Evolutionary conservation across 2,329 filamentous ascomycete species (phyloP).

Genomic region (Thielaviopsis punctulata): DNA sequence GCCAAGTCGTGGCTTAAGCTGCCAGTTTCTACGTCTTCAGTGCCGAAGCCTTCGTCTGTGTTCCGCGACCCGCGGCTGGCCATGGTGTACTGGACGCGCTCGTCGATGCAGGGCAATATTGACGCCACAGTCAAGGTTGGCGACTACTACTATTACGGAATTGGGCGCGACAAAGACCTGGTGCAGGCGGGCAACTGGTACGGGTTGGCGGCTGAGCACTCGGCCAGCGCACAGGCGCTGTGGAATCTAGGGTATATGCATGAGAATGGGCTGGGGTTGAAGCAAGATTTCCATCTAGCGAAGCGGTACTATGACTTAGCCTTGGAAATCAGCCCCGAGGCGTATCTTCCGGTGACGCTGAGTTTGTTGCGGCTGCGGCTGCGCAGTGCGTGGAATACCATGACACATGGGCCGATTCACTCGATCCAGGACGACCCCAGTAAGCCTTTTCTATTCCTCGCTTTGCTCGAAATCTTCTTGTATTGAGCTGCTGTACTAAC

Average conservation of each 20-base stretch:
- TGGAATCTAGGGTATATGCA: conserved; percentile 99
- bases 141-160: conserved; percentile 81
- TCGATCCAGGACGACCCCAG: conserved; percentile 79
- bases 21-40: conserved; percentile 17
- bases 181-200: conserved; percentile 91
- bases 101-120: conserved; percentile 80
- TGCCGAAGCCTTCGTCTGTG: conserved; percentile 15
- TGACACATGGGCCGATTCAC: conserved; percentile 81
- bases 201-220: conserved; percentile 74
- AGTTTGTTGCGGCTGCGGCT: conserved; percentile 71
- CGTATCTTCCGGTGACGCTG: conserved; percentile 81
- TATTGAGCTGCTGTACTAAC: not conserved
- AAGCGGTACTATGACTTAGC: conserved; percentile 94
- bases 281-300: conserved; percentile 91
- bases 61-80: conserved; percentile 44
- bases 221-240: conserved; percentile 83
- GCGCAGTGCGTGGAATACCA: conserved; percentile 83
- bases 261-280: conserved; percentile 82
- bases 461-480: not conserved
- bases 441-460: conserved; percentile 26
- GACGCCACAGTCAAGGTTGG: conserved; percentile 96
- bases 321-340: conserved; percentile 77
- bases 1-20: conserved; percentile 43
- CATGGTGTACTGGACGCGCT: conserved; percentile 87
- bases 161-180: conserved; percentile 53